Evolutionary conservation across 2,329 filamentous ascomycete genomes (phyloP), one percentile per base, ranked within the genome.

Genomic region (Penicillium thymicola): DNA sequence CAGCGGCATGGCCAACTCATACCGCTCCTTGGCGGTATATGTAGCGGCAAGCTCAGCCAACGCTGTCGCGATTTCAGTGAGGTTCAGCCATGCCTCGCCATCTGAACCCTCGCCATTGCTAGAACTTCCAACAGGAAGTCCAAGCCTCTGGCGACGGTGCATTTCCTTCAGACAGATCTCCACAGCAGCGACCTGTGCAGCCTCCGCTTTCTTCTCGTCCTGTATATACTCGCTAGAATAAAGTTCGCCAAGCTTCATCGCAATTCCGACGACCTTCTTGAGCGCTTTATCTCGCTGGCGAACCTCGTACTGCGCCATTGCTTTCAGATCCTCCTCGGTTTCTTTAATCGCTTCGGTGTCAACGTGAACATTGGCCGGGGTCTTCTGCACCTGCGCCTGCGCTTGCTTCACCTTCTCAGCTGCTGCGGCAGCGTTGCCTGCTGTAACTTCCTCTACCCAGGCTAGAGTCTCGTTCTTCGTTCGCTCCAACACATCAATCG

Each of bases 171-270:
- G 73, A 1, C 87, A 82, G 3, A 89, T 88, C 68, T 95, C 89
- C 0, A 97, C 89, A 0, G 90, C 89, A 83, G 90, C 92, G 2
- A 90, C 80, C 38, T 97, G 81, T 18, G 83, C 79, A 67, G 89
- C 86, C 67, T 95, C 90, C 0, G 91, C 90, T 55, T 84, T 82
- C 36, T 92, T 86, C 2, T 83, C 79, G 52, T 95, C 82, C 50
- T 89, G 81, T 13, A 96, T 83, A 68, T 92, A 87, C 52, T 89
- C 85, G 58, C 88, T 85, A 5, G 87, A 82, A 73, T 96, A 96
- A 9, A 97, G 77, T 65, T 92, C 88, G 32, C 89, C 92, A 7
- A 97, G 81, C 76, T 96, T 96, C 54, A 94, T 85, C 64, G 86
- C 86, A 37, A 93, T 86, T 21, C 85, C 86, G 37, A 96, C 84